phyloP scores from a whole-genome alignment of 23 red algal genomes.

The Chondrus crispus region DNA sequence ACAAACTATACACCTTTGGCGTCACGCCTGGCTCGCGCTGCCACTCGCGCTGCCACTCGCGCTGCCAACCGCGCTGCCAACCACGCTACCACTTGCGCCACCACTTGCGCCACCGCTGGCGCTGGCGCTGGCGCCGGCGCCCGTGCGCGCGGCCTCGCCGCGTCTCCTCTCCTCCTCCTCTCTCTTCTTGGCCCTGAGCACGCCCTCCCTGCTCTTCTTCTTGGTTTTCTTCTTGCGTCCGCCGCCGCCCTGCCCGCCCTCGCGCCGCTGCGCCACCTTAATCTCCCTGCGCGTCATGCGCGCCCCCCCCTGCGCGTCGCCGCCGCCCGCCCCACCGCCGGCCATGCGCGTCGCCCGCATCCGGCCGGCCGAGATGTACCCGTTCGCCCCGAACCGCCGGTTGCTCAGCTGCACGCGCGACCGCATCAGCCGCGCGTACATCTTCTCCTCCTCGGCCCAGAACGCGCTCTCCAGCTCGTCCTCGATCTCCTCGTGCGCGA shows the following conservation, averaged over 20 bases:
- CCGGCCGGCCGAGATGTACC: slow-evolving; percentile 47
- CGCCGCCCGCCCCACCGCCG: background rate
- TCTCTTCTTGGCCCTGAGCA: slow-evolving; percentile 9
- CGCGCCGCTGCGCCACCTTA: background rate
- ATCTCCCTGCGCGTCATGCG: background rate
- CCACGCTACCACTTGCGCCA: too few relatives aligned
- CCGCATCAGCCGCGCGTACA: slow-evolving; percentile 48
- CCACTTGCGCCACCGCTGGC: too few relatives aligned
- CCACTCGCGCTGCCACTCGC: too few relatives aligned
- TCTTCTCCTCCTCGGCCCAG: slow-evolving; percentile 50
- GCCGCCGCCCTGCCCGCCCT: background rate
- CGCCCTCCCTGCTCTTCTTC: slow-evolving; percentile 51
- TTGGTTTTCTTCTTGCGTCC: slow-evolving; percentile 62
- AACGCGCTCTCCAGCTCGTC: slow-evolving; percentile 56
- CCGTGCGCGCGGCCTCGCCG: too few relatives aligned
- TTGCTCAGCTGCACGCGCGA: slow-evolving; percentile 21
- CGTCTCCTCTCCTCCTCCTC: slow-evolving; percentile 21
- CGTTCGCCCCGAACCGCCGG: slow-evolving; percentile 42
- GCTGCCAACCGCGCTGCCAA: too few relatives aligned
- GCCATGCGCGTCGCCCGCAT: slow-evolving; percentile 32
- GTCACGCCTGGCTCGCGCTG: too few relatives aligned
- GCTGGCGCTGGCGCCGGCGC: too few relatives aligned
- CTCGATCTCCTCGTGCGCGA: slow-evolving; percentile 50
- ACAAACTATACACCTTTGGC: too few relatives aligned
- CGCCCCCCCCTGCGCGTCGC: background rate